Percentiles rank a stretch among this genome's conserved stretches.
These are phyloP conservation scores for Amaranthus hypochondriacus DNA, from an alignment of 148 eudicot species.

Conservation along the genomic window DNA sequence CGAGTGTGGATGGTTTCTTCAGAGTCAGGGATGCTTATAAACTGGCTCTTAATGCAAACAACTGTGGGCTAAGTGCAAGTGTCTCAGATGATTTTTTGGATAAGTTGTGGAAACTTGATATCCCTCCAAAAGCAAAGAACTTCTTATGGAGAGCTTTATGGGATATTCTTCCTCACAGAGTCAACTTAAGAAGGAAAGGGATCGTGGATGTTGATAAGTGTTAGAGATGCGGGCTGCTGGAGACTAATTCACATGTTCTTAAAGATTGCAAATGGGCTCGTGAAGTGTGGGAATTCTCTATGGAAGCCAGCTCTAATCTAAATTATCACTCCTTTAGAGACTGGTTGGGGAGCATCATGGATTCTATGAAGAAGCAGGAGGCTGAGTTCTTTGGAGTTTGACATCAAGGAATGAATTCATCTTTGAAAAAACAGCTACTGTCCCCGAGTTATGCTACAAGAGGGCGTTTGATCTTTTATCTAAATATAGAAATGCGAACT, in stretches of 20 bases:
- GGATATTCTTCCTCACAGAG: background rate
- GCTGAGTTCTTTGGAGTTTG: background rate
- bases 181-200: background rate
- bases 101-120: background rate
- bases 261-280: background rate
- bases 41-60: background rate
- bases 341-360: background rate
- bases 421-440: no score
- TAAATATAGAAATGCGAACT: background rate
- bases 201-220: background rate
- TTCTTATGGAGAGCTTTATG: background rate
- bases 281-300: background rate
- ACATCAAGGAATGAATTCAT: background rate
- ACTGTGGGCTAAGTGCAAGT: background rate
- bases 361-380: background rate
- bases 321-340: background rate
- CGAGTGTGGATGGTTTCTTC: background rate
- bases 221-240: background rate
- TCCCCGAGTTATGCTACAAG: background rate
- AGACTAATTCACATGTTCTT: background rate
- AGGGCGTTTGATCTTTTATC: background rate
- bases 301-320: no score
- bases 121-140: background rate
- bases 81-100: background rate
- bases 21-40: background rate